Percentiles rank a stretch among this genome's conserved stretches.
phyloP scores from a whole-genome alignment of 176 grass and related monocot genomes.

The Oryza australiensis region DNA sequence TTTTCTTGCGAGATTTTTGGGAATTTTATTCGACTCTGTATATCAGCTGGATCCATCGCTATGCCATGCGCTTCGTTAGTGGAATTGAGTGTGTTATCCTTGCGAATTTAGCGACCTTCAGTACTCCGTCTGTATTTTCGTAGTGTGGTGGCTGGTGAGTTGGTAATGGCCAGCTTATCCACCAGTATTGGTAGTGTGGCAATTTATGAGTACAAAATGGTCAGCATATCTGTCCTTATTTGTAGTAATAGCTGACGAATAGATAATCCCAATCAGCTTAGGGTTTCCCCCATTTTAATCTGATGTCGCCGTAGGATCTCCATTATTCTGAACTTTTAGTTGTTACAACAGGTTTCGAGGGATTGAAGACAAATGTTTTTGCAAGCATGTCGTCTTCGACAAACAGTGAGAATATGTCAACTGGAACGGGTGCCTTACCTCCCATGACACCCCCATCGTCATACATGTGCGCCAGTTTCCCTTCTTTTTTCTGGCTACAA shows the following conservation, averaged over 20 bases:
- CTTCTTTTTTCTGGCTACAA: neutral
- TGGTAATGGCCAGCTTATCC: neutral
- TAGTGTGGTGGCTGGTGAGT: neutral
- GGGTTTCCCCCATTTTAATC: neutral
- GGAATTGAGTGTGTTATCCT: neutral
- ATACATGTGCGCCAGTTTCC: conserved; percentile 47
- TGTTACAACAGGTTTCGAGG: conserved; percentile 38
- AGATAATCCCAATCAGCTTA: neutral
- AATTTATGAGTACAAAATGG: neutral
- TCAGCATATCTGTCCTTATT: neutral
- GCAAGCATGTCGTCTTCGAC: conserved; percentile 73
- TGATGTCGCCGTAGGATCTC: neutral
- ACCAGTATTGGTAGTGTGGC: neutral
- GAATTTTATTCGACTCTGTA: neutral
- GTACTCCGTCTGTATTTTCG: neutral
- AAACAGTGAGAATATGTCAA: conserved; percentile 47
- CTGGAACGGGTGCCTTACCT: conserved; percentile 50
- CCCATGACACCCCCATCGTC: conserved; percentile 50
- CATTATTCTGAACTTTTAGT: conserved; percentile 23
- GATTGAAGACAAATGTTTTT: conserved; percentile 55
- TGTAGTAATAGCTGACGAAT: neutral
- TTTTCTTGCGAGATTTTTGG: neutral
- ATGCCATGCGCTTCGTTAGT: neutral
- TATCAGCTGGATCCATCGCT: neutral
- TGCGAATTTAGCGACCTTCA: neutral